A percentile compares a stretch with the other conserved stretches of the same genome.
These are phyloP conservation scores for Monilinia fructigena DNA, from an alignment of 2,329 filamentous ascomycete genomes.

Conservation along the genomic window DNA sequence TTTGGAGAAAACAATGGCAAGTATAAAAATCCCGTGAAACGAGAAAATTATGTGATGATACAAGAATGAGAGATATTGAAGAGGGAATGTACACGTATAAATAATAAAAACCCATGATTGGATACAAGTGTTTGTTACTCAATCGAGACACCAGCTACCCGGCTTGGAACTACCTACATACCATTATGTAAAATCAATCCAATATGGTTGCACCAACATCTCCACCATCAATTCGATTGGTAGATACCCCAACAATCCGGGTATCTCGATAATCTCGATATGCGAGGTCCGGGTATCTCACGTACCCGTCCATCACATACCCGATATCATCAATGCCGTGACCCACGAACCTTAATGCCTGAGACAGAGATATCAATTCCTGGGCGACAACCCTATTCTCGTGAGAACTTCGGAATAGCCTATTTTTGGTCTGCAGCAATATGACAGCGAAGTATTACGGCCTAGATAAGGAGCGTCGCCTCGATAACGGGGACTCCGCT, in stretches of 20 bases:
- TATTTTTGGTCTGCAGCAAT: not conserved
- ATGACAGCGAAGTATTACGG: not conserved
- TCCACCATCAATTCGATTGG: not conserved
- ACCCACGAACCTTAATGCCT: not conserved
- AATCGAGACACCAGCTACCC: not conserved
- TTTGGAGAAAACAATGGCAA: not conserved
- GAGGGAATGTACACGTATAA: not conserved
- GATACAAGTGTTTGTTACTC: not conserved
- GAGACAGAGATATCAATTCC: not conserved
- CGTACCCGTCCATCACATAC: not conserved
- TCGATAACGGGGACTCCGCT: not conserved
- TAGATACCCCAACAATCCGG: not conserved
- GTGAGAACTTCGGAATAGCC: not conserved
- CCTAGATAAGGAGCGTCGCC: not conserved
- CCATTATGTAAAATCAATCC: conserved; percentile 5
- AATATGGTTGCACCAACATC: not conserved
- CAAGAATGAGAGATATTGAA: not conserved
- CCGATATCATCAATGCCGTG: conserved; percentile 1
- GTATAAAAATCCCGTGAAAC: not conserved
- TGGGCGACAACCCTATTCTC: not conserved
- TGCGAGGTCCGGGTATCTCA: not conserved
- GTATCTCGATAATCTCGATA: not conserved
- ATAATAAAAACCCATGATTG: not conserved
- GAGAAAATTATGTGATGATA: not conserved
- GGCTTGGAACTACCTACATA: not conserved